Percentiles rank a stretch among this genome's conserved stretches.
Evolutionary conservation across 2,329 filamentous ascomycete species (phyloP).

Genomic region (Didymella lethalis): DNA sequence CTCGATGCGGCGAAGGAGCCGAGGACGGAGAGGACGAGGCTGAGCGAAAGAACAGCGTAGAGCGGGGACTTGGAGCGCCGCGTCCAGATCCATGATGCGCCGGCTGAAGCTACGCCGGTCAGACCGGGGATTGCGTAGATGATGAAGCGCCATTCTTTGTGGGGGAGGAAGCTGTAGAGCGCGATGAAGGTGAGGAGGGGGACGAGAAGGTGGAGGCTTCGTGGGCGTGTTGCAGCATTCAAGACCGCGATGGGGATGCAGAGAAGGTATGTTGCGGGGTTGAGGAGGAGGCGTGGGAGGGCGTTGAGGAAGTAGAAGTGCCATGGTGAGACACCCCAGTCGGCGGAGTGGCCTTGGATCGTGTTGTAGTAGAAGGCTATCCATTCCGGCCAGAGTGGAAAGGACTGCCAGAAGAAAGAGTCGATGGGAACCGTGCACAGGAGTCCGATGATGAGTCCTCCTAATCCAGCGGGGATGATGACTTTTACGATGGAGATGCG

Average conservation of each 20-base stretch:
- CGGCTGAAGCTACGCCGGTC: slow-evolving; percentile 77
- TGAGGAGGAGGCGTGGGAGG: slow-evolving; percentile 82
- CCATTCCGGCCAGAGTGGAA: slow-evolving; percentile 85
- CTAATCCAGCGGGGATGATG: slow-evolving; percentile 71
- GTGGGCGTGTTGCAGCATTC: slow-evolving; percentile 55
- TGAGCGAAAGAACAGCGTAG: slow-evolving; percentile 63
- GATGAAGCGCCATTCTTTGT: slow-evolving; percentile 97
- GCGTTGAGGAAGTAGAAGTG: slow-evolving; percentile 85
- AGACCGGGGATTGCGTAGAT: slow-evolving; percentile 85
- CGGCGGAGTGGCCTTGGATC: slow-evolving; percentile 78
- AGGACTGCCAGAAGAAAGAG: slow-evolving; percentile 89
- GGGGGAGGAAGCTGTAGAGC: slow-evolving; percentile 86
- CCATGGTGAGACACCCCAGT: slow-evolving; percentile 89
- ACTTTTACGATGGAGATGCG: slow-evolving; percentile 63
- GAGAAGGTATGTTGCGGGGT: slow-evolving; percentile 70
- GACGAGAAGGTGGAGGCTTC: slow-evolving; percentile 62
- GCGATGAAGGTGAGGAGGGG: slow-evolving; percentile 77
- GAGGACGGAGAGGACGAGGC: slow-evolving; percentile 67
- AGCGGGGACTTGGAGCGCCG: slow-evolving; percentile 68
- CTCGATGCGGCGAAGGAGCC: slow-evolving; percentile 67
- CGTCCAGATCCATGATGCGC: slow-evolving; percentile 69
- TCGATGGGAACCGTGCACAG: slow-evolving; percentile 77
- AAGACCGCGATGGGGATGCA: slow-evolving; percentile 60
- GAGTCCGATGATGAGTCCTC: slow-evolving; percentile 72
- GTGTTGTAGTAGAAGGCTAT: slow-evolving; percentile 92